Base-by-base conservation (phyloP, 257 asterid genomes). In the Anisodus acutangulus region DNA sequence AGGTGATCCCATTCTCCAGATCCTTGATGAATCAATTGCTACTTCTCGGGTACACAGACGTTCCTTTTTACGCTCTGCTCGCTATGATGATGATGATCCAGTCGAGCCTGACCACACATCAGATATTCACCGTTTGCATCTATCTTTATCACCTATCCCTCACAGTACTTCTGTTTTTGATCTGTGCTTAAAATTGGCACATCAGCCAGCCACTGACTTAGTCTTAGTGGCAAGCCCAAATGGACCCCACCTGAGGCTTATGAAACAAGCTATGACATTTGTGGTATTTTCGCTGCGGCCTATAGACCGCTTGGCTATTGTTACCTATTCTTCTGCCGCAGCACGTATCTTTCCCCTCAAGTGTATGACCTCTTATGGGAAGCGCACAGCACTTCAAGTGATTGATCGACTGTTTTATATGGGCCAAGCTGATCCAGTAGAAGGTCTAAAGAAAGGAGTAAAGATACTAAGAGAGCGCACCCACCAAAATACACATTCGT, bases 1-100 rank as follows among this genome's bases (percentile, higher is more conserved):
- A 78, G 76, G 95, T 0, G 99, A 95, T 84, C 99, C 99, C 16
- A 84, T 94, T 76, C 95, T 95, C n/a, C 97, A 90, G 88, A 95
- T 95, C 84, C 93, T 95, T 8, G 99, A 95, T 45, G 95, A 95
- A 87, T 95, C 99, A 45, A 95, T 95, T 9, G 97, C 97, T 82
- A 93, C 88, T 72, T 94, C 93, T 54, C 90, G 99, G 39, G 94
- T 94, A 58, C 97, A 95, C 85, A 85, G 99, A 16, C 97, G 97
- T 45, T 94, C 98, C 70, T 91, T 95, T 72, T 93, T 95, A 16
- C 94, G 91, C 6, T 92, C 97, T 10, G 97, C 97, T 57, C 95
- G 91, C 67, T 95, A 95, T 13, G 95, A 95, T 22, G 98, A 94
- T 16, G 99, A 95, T 58, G 99, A 95, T 82, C 99, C 99, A 0